Conservation (phyloP, 2,329 filamentous ascomycete genomes). For the Aspergillus sp. region DNA sequence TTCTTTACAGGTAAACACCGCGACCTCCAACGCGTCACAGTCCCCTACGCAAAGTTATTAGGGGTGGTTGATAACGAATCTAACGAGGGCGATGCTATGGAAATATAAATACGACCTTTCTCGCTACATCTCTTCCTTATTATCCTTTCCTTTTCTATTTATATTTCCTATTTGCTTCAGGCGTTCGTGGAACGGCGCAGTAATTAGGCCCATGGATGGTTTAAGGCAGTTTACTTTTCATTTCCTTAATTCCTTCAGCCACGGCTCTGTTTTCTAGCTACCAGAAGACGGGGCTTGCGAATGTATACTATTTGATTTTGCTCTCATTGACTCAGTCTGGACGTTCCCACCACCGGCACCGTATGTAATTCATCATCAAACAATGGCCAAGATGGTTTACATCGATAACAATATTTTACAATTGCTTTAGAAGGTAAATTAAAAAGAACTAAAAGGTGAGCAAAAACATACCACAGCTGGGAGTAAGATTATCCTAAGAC, state of each 20-base stretch:
- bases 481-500: too few relatives aligned
- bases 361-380: too few relatives aligned
- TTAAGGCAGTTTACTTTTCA: not conserved
- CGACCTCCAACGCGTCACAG: slow-evolving; percentile 89
- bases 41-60: slow-evolving; percentile 86
- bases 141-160: not conserved
- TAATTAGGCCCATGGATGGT: not conserved
- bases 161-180: not conserved
- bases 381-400: too few relatives aligned
- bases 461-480: too few relatives aligned
- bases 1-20: slow-evolving; percentile 68
- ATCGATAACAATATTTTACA: too few relatives aligned
- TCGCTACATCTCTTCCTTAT: not conserved
- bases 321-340: not conserved
- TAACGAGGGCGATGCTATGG: slow-evolving; percentile 37
- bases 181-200: not conserved
- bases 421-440: too few relatives aligned
- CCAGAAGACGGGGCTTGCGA: not conserved
- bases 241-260: not conserved
- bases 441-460: too few relatives aligned
- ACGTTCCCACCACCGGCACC: not conserved
- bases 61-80: slow-evolving; percentile 50
- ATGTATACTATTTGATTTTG: not conserved
- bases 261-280: not conserved
- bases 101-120: slow-evolving; percentile 25